These are phyloP conservation scores for Polytrichum formosum DNA, from an alignment of 225 moss, liverwort and hornwort species.

Conservation along the genomic window DNA sequence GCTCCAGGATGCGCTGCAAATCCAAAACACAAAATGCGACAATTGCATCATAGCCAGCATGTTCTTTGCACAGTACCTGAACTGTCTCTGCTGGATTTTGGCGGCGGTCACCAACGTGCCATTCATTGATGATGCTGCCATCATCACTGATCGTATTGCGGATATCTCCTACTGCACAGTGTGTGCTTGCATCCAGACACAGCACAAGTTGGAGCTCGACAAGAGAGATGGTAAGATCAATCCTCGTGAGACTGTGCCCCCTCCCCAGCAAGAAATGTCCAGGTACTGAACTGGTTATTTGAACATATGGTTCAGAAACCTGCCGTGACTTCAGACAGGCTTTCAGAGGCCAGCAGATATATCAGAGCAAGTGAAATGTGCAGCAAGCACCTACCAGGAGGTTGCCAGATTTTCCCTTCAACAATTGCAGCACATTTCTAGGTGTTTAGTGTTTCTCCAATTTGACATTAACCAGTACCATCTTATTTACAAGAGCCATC, in stretches of 20 bases:
- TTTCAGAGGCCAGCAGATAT: too few relatives aligned
- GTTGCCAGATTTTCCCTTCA: too few relatives aligned
- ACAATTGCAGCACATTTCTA: too few relatives aligned
- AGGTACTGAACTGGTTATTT: constrained; percentile 20
- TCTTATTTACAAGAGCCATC: too few relatives aligned
- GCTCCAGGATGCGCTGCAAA: constrained; percentile 77
- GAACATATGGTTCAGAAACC: too few relatives aligned
- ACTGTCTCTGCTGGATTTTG: constrained; percentile 72
- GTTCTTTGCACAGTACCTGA: constrained; percentile 79
- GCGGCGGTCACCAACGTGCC: constrained; percentile 40
- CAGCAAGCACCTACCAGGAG: too few relatives aligned
- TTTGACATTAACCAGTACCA: too few relatives aligned
- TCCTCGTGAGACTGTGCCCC: constrained; percentile 52
- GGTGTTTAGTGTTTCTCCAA: too few relatives aligned
- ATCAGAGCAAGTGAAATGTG: too few relatives aligned
- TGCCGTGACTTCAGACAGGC: too few relatives aligned
- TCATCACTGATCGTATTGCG: constrained; percentile 82
- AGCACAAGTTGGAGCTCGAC: constrained; percentile 92
- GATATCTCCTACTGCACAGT: constrained; percentile 95
- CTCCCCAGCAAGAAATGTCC: constrained; percentile 68
- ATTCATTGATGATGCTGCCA: constrained; percentile 65
- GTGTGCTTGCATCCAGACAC: constrained; percentile 92
- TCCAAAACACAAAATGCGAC: constrained; percentile 90
- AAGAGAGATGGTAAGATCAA: constrained; percentile 73
- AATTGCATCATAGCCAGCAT: constrained; percentile 89